Conservation (phyloP, 345 rosid species). For the Salix purpurea region DNA sequence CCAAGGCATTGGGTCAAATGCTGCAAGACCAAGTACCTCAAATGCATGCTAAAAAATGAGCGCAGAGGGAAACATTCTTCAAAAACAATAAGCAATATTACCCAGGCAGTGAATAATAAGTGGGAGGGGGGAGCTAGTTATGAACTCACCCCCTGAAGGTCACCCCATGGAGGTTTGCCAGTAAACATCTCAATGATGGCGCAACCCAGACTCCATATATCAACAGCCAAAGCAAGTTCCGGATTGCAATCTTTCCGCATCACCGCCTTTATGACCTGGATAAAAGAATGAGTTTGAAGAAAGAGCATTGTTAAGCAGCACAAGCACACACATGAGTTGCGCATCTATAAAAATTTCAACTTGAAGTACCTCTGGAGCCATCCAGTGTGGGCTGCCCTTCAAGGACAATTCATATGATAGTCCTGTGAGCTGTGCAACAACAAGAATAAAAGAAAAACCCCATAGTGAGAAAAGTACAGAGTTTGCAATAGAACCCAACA, state of each 20-base stretch:
- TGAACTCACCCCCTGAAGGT: conserved; percentile 59
- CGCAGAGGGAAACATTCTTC: neutral
- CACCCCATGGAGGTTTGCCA: conserved; percentile 73
- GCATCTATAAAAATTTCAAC: neutral
- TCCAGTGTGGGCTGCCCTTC: conserved; percentile 79
- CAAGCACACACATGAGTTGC: neutral
- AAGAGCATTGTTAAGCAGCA: neutral
- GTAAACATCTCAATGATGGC: conserved; percentile 62
- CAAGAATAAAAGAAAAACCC: neutral
- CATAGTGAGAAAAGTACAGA: neutral
- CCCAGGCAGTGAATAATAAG: neutral
- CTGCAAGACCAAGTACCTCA: neutral
- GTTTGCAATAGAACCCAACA: neutral
- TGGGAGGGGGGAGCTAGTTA: neutral
- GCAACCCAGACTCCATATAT: conserved; percentile 77
- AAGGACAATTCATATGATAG: conserved; percentile 49
- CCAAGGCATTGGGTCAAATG: neutral
- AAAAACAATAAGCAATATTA: neutral
- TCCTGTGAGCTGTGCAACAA: conserved; percentile 46
- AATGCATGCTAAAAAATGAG: neutral
- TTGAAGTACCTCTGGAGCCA: conserved; percentile 75
- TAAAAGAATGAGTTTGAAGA: conserved; percentile 3
- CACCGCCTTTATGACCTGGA: conserved; percentile 52
- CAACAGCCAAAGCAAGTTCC: conserved; percentile 65
- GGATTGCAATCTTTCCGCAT: conserved; percentile 42